Base-by-base conservation (phyloP, 371 early-diverging fungal genomes). In the Mortierella polycephala region DNA sequence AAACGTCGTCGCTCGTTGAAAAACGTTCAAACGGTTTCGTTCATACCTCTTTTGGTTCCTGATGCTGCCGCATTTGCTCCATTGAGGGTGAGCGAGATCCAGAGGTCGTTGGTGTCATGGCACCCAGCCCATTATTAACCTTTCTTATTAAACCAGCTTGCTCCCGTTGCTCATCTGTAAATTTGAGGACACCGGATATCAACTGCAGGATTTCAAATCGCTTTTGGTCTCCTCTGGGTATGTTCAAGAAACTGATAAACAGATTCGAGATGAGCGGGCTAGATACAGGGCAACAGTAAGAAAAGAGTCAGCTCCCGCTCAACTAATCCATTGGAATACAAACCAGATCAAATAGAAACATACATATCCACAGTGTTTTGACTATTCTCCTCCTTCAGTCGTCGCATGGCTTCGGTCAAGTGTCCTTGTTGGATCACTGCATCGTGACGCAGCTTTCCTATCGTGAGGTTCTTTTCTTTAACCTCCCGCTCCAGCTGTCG, bases 151-250 rank as follows among this genome's bases (percentile, higher is more conserved):
- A 80, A 10, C 97, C 96, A 41, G 95, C 92, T 67, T 91, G 90
- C 67, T 91, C 90, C 66, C 93, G 93, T 80, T 97, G 95, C 74
- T 95, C 94, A 55, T 95, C 95, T 11, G 85, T 87, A 62, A 95
- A 88, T 82, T 94, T 91, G 57, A 97, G 83, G 18, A 96, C 93
- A 64, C 89, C 92, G n/a, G 94, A 88, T 81, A 97, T 95, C 54
- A 97, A 89, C 45, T 89, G 90, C 60, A 97, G 81, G 54, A 96
- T 94, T 77, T 97, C 96, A 74, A 86, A 97, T 42, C 95, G 88
- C 75, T 94, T 96, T 53, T 91, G 86, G 75, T 96, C 96, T 23
- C 95, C 96, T 39, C 95, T 87, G 42, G 94, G 94, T 45, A 94
- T 89, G 61, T 90, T 83, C 64, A 95, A 82, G 76, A 96, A 97